Evolutionary conservation across 2,329 filamentous ascomycete species (phyloP), one percentile per base, ranked within the genome.

Genomic region (Pyricularia sp.): DNA sequence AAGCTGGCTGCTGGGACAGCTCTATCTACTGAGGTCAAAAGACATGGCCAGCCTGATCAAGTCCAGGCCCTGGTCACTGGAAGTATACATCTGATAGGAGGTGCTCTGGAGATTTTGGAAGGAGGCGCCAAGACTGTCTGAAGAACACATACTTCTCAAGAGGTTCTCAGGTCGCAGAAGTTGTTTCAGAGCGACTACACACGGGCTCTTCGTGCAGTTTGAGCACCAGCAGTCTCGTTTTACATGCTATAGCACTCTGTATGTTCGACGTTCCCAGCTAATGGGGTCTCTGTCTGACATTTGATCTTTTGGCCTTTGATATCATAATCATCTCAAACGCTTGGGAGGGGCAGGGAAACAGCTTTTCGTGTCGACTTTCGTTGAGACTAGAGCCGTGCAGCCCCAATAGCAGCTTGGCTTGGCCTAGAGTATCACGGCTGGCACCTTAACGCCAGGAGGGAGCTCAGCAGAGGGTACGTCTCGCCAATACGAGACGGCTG

Each of bases 51-150:
- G 69, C 31, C 59, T 36, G 73, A 70, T 65, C 71, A 73, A 42
- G 73, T 76, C 31, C 69, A 77, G 64, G 75, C 70, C 6, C 65
- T 88, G 30, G 80, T 89, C 66, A 90, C 88, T 3, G 87, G 88
- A 2, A 90, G 88, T 75, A 77, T 90, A 71, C 87, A 90, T 75
- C 79, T 90, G 1, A 85, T 90, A 0, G 87, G 88, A 0, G 85
- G 83, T 14, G 83, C 81, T 11, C 73, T 87, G 72, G 80, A 80
- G 1, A 81, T 85, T 55, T 68, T 87, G 71, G 83, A 86, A 69
- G 78, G 70, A 36, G 68, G 64, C 64, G 68, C 69, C 68, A 71
- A 72, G 25, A 70, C 36, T 68, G 42, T 72, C 9, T 69, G 17
- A 61, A 12, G 23, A 61, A 61, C 7, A 7, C 23, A 12, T 26